Evolutionary conservation across 257 asterid species (phyloP).

Genomic region (Thymus quinquecostatus): DNA sequence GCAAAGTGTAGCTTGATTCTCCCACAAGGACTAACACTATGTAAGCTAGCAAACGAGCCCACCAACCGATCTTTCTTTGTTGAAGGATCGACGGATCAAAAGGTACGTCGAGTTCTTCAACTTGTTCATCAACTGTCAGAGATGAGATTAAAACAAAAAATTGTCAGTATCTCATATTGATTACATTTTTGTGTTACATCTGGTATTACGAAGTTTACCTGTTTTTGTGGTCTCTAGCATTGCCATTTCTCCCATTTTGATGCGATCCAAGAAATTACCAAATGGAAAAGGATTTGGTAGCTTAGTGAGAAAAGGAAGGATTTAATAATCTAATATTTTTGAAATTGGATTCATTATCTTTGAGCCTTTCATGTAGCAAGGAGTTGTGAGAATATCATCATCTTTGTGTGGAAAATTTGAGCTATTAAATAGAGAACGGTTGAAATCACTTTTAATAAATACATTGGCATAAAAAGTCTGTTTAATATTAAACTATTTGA

Average conservation of each 20-base stretch:
- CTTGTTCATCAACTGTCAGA: constrained; percentile 30
- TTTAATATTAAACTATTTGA: too few species aligned
- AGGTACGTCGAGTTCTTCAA: constrained; percentile 7
- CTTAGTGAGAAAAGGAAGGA: background rate
- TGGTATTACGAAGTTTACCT: constrained; percentile 20
- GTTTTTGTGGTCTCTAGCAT: constrained; percentile 10
- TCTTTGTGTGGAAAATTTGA: background rate
- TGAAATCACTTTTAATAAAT: too few species aligned
- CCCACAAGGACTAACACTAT: constrained; percentile 45
- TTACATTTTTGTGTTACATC: background rate
- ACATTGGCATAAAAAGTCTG: too few species aligned
- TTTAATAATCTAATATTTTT: too few species aligned
- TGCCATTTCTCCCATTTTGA: constrained; percentile 34
- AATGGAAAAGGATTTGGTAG: background rate
- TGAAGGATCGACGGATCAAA: background rate
- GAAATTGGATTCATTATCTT: background rate
- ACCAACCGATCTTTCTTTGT: constrained; percentile 35
- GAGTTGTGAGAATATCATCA: background rate
- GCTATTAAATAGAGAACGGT: too few species aligned
- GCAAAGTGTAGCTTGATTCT: constrained; percentile 48
- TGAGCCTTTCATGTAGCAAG: background rate
- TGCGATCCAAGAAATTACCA: background rate
- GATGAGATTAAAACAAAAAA: background rate
- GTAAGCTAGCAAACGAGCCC: constrained; percentile 45
- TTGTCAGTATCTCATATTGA: background rate